These are phyloP conservation scores for Paraphoma chrysanthemicola DNA, from an alignment of 2,329 filamentous ascomycete genomes.

Conservation along the genomic window DNA sequence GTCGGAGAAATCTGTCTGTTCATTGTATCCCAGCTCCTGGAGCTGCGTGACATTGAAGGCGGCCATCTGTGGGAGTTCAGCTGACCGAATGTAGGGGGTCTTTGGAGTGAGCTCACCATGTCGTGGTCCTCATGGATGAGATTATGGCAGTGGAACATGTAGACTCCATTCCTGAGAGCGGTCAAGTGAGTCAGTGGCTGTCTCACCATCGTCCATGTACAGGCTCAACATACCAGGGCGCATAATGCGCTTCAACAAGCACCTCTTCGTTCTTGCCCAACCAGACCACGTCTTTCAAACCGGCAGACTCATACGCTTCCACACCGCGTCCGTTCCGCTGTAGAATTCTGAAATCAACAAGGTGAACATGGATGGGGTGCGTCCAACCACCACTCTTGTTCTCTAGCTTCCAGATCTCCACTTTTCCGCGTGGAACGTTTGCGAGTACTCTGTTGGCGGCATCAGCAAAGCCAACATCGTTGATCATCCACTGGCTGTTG, in stretches of 20 bases:
- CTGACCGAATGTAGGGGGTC: background rate
- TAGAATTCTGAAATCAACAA: slow-evolving; percentile 64
- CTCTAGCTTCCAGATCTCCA: slow-evolving; percentile 48
- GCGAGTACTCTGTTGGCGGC: slow-evolving; percentile 41
- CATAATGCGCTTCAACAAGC: slow-evolving; percentile 34
- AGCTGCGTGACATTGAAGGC: slow-evolving; percentile 51
- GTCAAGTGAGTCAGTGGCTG: background rate
- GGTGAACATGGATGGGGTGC: slow-evolving; percentile 64
- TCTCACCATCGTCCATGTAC: background rate
- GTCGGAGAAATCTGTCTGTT: slow-evolving; percentile 36
- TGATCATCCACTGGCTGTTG: slow-evolving; percentile 39
- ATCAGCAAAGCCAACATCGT: slow-evolving; percentile 41
- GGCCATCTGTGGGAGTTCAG: slow-evolving; percentile 32
- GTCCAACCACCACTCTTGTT: slow-evolving; percentile 61
- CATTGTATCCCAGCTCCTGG: slow-evolving; percentile 33
- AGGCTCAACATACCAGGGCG: slow-evolving; percentile 20
- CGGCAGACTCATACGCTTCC: slow-evolving; percentile 58
- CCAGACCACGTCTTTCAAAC: slow-evolving; percentile 65
- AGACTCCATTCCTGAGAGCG: slow-evolving; percentile 52
- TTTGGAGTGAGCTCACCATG: slow-evolving; percentile 29
- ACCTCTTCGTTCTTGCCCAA: slow-evolving; percentile 56
- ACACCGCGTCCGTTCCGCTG: slow-evolving; percentile 49
- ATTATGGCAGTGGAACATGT: slow-evolving; percentile 57
- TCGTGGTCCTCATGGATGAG: slow-evolving; percentile 54
- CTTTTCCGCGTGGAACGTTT: slow-evolving; percentile 39